Base-by-base conservation (phyloP, 257 asterid genomes). In the Galeopsis tetrahit region DNA sequence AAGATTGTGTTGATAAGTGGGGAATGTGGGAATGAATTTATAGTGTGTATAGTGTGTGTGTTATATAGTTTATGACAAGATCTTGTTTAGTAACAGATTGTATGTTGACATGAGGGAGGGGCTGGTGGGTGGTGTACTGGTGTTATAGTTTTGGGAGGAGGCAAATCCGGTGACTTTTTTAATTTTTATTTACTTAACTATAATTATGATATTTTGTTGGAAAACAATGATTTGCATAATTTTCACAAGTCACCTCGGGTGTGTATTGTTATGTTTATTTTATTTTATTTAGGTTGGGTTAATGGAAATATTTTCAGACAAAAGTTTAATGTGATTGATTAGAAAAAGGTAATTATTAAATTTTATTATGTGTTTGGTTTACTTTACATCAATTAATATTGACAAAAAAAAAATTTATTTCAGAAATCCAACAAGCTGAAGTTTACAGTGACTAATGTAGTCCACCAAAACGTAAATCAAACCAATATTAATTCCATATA, bases 11-110 rank as follows among this genome's bases (percentile, higher is more conserved):
- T 74, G 73, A 10, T 35, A 28, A 78, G 2, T 39, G 3, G 48
- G 73, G 70, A 15, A 11, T n/a, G 10, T 52, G 21, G 58, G 75
- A 4, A 10, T 67, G 63, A 52, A 64, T 70, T 15, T 58, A 79
- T 83, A 77, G 70, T 51, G 73, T 28, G 28, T 21, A n/a, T n/a
- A 58, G 36, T 58, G 32, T n/a, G 55, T 43, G 61, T 64, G 66
- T 33, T 5, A 21, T 21, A 21, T 21, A 28, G 66, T 46, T 40
- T 51, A 52, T 59, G 35, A 66, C 34, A 59, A 56, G 10, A 64
- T 21, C 70, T 51, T 64, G 66, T 66, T 10, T 38, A 17, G 55
- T 79, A 75, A 80, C 79, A 63, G 70, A 78, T 36, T 69, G 74
- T 77, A 68, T 53, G 75, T 63, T 55, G 82, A 82, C 66, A 34